Percentiles rank a stretch among this genome's conserved stretches.
These are phyloP conservation scores for Suhomyces faveliae DNA, from an alignment of 805 yeast genomes.

Conservation along the genomic window DNA sequence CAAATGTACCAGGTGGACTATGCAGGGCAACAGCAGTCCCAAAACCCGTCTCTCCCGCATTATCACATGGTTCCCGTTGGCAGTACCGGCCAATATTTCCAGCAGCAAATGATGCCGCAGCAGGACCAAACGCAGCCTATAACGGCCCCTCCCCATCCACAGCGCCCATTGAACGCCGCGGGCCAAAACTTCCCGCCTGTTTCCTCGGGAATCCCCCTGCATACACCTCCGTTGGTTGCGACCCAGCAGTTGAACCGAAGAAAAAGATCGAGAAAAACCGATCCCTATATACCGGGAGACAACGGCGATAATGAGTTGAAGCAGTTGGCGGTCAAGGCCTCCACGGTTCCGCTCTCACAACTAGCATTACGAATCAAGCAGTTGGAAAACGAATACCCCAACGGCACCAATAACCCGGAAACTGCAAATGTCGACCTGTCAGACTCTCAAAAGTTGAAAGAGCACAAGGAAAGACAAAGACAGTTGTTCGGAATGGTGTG, in stretches of 20 bases:
- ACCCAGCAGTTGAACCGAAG: conserved; percentile 8
- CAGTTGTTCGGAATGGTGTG: conserved; percentile 84
- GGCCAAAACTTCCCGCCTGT: background rate
- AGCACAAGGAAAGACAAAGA: conserved; percentile 53
- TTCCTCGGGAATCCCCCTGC: conserved; percentile 1
- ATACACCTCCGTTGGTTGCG: background rate
- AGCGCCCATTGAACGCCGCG: background rate
- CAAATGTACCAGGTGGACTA: conserved; percentile 1
- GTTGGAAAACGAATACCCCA: conserved; percentile 30
- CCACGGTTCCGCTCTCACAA: conserved; percentile 38
- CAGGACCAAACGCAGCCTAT: background rate
- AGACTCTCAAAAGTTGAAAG: conserved; percentile 9
- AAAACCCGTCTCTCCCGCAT: background rate
- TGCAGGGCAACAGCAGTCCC: background rate
- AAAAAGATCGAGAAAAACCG: conserved; percentile 30
- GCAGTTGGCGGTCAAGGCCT: conserved; percentile 33
- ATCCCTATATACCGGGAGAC: conserved; percentile 31
- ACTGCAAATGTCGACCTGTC: background rate
- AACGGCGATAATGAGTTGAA: conserved; percentile 38
- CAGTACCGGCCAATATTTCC: background rate
- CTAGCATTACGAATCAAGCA: conserved; percentile 45
- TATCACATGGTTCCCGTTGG: background rate
- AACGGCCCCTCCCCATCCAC: background rate
- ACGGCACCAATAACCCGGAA: conserved; percentile 8
- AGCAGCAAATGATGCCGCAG: background rate